Evolutionary conservation across 768 basidiomycete genomes (phyloP), one percentile per base, ranked within the genome.

Genomic region (Pilatotrama ljubarskyi): DNA sequence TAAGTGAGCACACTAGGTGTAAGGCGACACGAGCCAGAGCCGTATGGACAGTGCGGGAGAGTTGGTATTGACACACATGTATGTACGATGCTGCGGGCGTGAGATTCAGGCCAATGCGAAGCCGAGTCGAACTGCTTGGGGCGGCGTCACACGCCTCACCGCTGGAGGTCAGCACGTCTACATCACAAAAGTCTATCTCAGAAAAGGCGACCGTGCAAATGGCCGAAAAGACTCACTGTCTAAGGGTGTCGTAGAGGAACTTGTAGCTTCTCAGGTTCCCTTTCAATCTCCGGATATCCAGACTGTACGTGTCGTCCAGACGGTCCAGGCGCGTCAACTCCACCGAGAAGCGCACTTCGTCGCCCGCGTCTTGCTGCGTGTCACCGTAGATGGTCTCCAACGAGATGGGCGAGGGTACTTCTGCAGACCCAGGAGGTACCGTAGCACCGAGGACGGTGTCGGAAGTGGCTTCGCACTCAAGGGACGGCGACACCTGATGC

Each of bases 321-420:
- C 93, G 85, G 73, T 93, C 90, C 68, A 99, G 80, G 67, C 91
- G 79, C 47, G 96, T 98, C 63, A 99, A 75, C 77, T 99, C 97
- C 62, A 98, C 90, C 13, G 87, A 92, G 79, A 98, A 98, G 66
- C 92, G 86, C 66, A 99, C 93, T 84, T 98, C 97, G 67, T 96
- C 96, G 29, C 94, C 94, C 18, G 85, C 84, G 69, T 98, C 97
- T 66, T 90, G 84, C 4, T 80, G 70, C n/a, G 77, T 66, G 57
- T 91, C 91, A 14, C 95, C 95, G 68, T 96, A 98, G 20, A 88
- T 70, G 20, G 86, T 76, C 55, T 88, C 83, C n/a, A 68, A 64
- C 51, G 74, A 75, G n/a, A 77, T 37, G 8, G 72, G 65, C n/a
- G 70, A 62, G 3, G 67, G 57, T 22, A 53, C 61, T 32, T 63